Conservation (phyloP, 352 stramenopile species). For the Pythium biforme region DNA sequence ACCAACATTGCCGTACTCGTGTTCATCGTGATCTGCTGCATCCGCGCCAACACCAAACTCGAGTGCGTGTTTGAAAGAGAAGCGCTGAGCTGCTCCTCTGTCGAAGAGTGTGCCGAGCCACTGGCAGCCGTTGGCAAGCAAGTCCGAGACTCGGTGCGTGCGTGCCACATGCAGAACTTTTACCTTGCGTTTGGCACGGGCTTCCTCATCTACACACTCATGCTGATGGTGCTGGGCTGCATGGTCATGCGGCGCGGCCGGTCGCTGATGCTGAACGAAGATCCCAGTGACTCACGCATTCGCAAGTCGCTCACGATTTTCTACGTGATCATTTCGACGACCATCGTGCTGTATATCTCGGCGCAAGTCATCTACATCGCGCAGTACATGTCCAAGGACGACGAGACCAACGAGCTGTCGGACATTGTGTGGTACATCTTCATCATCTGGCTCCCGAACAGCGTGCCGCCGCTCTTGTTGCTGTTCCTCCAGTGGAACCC, state of each 20-base stretch:
- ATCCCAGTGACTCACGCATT: conserved; percentile 77
- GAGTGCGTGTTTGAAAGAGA: conserved; percentile 72
- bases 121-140: conserved; percentile 67
- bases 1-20: conserved; percentile 62
- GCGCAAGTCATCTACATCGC: conserved; percentile 87
- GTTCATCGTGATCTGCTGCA: conserved; percentile 64
- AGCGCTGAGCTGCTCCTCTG: conserved; percentile 51
- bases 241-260: conserved; percentile 86
- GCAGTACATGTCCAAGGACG: conserved; percentile 70
- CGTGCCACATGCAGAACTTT: conserved; percentile 78
- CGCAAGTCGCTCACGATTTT: conserved; percentile 86
- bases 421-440: conserved; percentile 88
- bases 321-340: conserved; percentile 86
- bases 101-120: conserved; percentile 49
- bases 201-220: conserved; percentile 82
- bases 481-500: conserved; percentile 88
- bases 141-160: conserved; percentile 63
- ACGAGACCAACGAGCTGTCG: conserved; percentile 61
- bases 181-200: conserved; percentile 75
- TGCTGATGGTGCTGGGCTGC: conserved; percentile 83
- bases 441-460: conserved; percentile 81
- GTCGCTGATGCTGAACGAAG: conserved; percentile 85
- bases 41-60: conserved; percentile 52
- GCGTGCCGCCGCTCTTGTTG: conserved; percentile 67
- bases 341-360: conserved; percentile 84